Evolutionary conservation across 768 basidiomycete genomes (phyloP), one percentile per base, ranked within the genome.

Genomic region (Megacollybia marginata): DNA sequence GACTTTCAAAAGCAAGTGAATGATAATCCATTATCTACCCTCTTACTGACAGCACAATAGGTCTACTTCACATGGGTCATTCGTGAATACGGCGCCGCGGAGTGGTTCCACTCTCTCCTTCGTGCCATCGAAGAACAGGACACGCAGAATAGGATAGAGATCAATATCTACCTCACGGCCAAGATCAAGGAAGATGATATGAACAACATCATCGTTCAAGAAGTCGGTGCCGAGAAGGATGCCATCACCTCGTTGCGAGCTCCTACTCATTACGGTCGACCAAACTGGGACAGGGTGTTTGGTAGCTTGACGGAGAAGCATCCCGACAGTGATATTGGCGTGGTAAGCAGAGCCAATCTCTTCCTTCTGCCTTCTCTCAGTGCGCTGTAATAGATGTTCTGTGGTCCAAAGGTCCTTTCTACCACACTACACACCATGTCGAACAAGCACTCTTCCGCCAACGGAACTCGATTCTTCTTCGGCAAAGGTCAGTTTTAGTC

Each of bases 51-150:
- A 13, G 20, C n/a, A 45, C 44, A 33, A 9, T 23, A 75, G 76
- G 83, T 90, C 46, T 92, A 92, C 74, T 91, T 94, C 63, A 89
- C 88, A 12, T 94, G 92, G 92, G 91, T 93, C 59, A 94, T 94
- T 62, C 85, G 89, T 56, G 92, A 94, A 65, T 92, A 90, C 59
- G 88, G 86, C 54, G 78, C 78, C 35, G 88, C 88, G 4, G 89
- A 90, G 62, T 92, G 89, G 89, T 95, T 96, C 81, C 91, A 94
- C 67, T 90, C 88, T 7, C 80, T 97, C 23, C 72, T 97, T 52
- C 82, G 88, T 56, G 93, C 94, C n/a, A 88, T 95, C 56, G 93
- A 96, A 64, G 91, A 90, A 55, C 91, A 96, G 63, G 93, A 96
- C 61, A 76, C 76, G 10, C 79, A 82, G 64, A 83, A 86, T 62